A percentile compares a stretch with the other conserved stretches of the same genome.
Conservation (phyloP, 2,329 filamentous ascomycete genomes). For the Xylaria sp. region DNA sequence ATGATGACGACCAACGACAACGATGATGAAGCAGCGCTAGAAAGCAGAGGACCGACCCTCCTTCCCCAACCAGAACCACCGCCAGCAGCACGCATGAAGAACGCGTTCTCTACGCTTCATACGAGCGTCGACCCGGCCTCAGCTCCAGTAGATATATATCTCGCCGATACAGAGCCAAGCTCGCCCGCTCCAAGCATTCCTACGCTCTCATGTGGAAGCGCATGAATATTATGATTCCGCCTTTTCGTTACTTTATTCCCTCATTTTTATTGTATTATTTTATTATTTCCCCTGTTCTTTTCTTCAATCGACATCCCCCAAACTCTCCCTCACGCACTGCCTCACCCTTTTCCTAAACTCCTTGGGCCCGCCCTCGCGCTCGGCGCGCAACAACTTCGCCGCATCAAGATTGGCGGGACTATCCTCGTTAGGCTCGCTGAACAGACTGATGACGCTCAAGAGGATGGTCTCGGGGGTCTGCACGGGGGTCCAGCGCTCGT, state of each 20-base stretch:
- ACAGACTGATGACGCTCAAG: conserved; percentile 89
- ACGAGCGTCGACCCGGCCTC: too few relatives aligned
- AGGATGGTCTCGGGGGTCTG: conserved; percentile 96
- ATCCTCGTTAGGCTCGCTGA: conserved; percentile 93
- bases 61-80: not conserved
- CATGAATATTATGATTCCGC: too few relatives aligned
- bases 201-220: too few relatives aligned
- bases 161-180: too few relatives aligned
- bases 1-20: conserved; percentile 2
- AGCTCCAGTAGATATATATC: too few relatives aligned
- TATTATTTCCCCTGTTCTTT: too few relatives aligned
- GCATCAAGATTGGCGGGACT: conserved; percentile 96
- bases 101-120: too few relatives aligned
- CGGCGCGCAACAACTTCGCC: conserved; percentile 86
- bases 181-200: too few relatives aligned
- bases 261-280: too few relatives aligned
- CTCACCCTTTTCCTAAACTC: conserved; percentile 85
- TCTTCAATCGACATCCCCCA: conserved; percentile 71
- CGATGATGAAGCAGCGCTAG: too few relatives aligned
- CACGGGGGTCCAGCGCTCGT: conserved; percentile 93
- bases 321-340: conserved; percentile 81
- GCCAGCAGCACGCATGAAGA: not conserved
- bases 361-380: conserved; percentile 67
- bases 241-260: too few relatives aligned
- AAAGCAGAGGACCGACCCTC: conserved; percentile 44